Percentiles rank a stretch among this genome's conserved stretches.
Conservation (phyloP, 305 asterid genomes). For the Fraxinus velutina region DNA sequence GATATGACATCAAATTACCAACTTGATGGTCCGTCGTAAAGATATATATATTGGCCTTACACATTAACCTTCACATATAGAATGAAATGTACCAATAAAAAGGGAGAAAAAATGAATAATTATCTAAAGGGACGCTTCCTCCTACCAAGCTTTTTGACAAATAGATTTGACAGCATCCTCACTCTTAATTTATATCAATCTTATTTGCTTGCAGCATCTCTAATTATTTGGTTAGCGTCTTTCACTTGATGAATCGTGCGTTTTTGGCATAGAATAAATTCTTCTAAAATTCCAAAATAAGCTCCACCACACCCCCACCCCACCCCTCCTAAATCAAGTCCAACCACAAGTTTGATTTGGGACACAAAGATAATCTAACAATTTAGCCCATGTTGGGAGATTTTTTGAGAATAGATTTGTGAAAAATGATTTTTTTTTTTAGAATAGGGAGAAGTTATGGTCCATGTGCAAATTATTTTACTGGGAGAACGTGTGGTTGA, state of each 20-base stretch:
- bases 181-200: neutral
- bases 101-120: neutral
- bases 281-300: too few species aligned
- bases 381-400: neutral
- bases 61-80: neutral
- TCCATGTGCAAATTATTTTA: neutral
- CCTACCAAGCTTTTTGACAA: neutral
- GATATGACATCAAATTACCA: neutral
- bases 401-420: neutral
- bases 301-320: neutral
- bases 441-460: neutral
- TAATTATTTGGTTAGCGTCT: neutral
- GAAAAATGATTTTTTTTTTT: neutral
- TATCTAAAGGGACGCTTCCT: neutral
- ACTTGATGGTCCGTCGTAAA: neutral
- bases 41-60: neutral
- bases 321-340: neutral
- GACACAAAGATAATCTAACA: neutral
- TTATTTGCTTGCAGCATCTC: neutral
- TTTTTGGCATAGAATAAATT: neutral
- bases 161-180: neutral
- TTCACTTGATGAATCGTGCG: neutral
- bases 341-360: neutral
- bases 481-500: neutral
- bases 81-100: neutral